Base-by-base conservation (phyloP, 495 filamentous ascomycete species). In the Aspergillus incahuasiensis region DNA sequence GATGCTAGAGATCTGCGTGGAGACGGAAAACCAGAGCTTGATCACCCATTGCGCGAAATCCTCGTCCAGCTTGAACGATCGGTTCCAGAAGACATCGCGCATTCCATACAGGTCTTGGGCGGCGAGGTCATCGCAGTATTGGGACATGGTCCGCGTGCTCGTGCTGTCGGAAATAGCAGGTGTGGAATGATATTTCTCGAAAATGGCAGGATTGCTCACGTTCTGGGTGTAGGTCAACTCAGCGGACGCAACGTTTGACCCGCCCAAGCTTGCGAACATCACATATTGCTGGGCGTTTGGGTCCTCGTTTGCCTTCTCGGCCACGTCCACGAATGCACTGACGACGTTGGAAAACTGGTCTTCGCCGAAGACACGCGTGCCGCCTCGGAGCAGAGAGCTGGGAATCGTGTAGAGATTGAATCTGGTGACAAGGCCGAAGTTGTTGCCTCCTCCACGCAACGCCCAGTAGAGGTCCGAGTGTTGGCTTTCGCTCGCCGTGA, bases 401-500 rank as follows among this genome's bases (percentile, higher is more conserved):
- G 40, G 39, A 32, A 60, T 22, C 9, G 58, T 60, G 54, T 80
- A 77, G 2, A 80, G 52, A 48, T 72, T 70, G 52, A 77, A 76
- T 16, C 67, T 68, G 20, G 78, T 80, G 43, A 80, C 73, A 42
- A 81, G 66, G n/a, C 73, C 78, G 48, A 81, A 74, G 48, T 78
- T 80, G 47, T 72, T 71, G 22, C 67, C 67, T n/a, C 75, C 76
- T 13, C 80, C 80, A 11, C 79, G 70, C 62, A 83, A 70, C 24
- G 78, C 80, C 67, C 70, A 77, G 60, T 72, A 82, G 5, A 83
- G 66, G 43, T 81, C 78, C 18, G 78, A 32, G 44, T 71, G 54
- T 1, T 63, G 58, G 1, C 57, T 67, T n/a, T 61, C 57, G 40
- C 69, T 74, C 2, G 70, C 74, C 19, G 60, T 71, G 48, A 75